These are phyloP conservation scores for Neoarthrinium moseri DNA, from an alignment of 2,329 filamentous ascomycete genomes.

Conservation along the genomic window DNA sequence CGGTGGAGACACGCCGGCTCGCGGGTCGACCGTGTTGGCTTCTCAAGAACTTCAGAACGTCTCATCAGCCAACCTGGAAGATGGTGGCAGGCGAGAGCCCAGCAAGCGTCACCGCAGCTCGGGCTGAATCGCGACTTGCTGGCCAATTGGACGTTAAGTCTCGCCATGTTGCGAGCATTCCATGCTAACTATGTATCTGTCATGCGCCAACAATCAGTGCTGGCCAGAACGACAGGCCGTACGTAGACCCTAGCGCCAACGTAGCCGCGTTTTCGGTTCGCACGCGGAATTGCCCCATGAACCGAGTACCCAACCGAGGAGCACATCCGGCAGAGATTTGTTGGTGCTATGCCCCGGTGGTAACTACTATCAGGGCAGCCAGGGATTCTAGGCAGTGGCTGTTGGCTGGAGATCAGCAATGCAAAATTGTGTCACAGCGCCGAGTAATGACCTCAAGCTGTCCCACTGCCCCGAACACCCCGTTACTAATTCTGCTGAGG, in stretches of 20 bases:
- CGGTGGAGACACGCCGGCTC: not conserved
- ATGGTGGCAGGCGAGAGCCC: too few species aligned
- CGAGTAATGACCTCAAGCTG: conserved; percentile 4
- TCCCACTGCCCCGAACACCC: not conserved
- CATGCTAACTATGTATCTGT: too few species aligned
- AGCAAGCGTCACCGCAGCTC: too few species aligned
- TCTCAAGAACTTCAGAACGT: too few species aligned
- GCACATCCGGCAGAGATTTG: not conserved
- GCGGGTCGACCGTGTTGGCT: too few species aligned
- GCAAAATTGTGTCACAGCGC: conserved; percentile 3
- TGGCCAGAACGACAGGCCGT: conserved; percentile 7
- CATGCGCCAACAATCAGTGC: too few species aligned
- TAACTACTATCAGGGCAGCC: not conserved
- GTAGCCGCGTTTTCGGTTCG: conserved; percentile 2
- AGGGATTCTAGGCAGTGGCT: not conserved
- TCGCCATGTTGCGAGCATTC: too few species aligned
- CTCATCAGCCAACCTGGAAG: too few species aligned
- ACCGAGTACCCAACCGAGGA: conserved; percentile 4
- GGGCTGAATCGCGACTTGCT: too few species aligned
- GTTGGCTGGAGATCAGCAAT: not conserved
- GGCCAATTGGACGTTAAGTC: too few species aligned
- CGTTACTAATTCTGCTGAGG: too few species aligned
- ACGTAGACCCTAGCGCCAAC: conserved; percentile 8
- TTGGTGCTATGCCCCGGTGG: not conserved
- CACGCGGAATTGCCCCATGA: not conserved